These are phyloP conservation scores for Amylocystis lapponica DNA, from an alignment of 768 basidiomycete genomes.

Conservation along the genomic window DNA sequence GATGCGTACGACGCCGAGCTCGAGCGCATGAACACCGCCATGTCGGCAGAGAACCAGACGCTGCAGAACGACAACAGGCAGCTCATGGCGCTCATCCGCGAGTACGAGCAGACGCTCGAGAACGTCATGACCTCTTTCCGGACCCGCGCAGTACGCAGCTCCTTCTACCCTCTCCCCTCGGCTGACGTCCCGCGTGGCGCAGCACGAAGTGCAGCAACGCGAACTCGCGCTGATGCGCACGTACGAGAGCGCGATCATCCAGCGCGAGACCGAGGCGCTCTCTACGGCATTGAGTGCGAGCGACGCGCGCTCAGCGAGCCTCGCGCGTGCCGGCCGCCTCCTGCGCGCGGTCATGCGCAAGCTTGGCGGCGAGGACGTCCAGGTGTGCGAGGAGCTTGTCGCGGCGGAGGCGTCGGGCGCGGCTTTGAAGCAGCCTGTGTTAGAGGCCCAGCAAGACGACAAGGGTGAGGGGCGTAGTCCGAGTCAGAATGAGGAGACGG, in stretches of 20 bases:
- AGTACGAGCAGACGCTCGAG: constrained; percentile 96
- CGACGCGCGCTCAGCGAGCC: constrained; percentile 60
- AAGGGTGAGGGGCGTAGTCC: too few species aligned
- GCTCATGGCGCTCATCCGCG: constrained; percentile 82
- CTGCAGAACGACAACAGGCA: constrained; percentile 96
- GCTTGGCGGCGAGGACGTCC: constrained; percentile 57
- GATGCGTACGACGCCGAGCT: constrained; percentile 89
- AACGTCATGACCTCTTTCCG: constrained; percentile 91
- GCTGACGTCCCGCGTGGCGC: constrained; percentile 1
- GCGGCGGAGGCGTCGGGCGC: constrained; percentile 4
- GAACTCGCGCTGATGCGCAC: constrained; percentile 87
- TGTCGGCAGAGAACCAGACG: constrained; percentile 76
- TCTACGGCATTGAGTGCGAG: constrained; percentile 51
- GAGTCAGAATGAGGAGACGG: too few species aligned
- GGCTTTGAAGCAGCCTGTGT: background rate
- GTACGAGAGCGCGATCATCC: constrained; percentile 82
- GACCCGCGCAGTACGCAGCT: constrained; percentile 63
- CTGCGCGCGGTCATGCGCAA: constrained; percentile 67
- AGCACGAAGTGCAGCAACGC: constrained; percentile 92
- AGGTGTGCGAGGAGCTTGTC: constrained; percentile 11
- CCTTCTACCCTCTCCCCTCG: background rate
- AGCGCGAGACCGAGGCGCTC: constrained; percentile 64
- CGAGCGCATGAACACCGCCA: constrained; percentile 78
- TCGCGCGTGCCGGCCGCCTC: constrained; percentile 63
- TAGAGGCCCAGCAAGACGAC: too few species aligned